Conservation (phyloP, 2,329 filamentous ascomycete species). For the Ambrosiella cleistominuta region DNA sequence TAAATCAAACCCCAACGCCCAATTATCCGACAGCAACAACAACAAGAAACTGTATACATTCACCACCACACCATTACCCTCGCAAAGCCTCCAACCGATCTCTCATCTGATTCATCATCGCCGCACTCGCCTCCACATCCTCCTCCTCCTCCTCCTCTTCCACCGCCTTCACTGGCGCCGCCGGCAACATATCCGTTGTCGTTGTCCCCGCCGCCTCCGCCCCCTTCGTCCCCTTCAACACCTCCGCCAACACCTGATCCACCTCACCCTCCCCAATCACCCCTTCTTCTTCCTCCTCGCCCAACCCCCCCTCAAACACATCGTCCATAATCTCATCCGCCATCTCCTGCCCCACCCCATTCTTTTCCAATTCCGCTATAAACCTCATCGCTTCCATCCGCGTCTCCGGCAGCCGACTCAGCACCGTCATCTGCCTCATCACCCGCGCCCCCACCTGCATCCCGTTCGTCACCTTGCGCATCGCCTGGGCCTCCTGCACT, state of each 20-base stretch:
- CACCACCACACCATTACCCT: slow-evolving; percentile 36
- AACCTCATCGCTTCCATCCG: slow-evolving; percentile 84
- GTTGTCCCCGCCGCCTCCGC: slow-evolving; percentile 47
- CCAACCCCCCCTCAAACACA: slow-evolving; percentile 52
- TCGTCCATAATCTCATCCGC: slow-evolving; percentile 71
- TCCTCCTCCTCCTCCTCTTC: slow-evolving; percentile 41
- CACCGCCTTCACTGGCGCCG: slow-evolving; percentile 31
- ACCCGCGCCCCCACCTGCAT: slow-evolving; percentile 75
- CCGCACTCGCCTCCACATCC: slow-evolving; percentile 73
- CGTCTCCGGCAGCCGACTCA: slow-evolving; percentile 63
- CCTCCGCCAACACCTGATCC: slow-evolving; percentile 80
- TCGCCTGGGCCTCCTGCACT: slow-evolving; percentile 87
- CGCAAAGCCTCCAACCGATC: slow-evolving; percentile 77
- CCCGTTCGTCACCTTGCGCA: slow-evolving; percentile 88
- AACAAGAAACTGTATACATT: neutral
- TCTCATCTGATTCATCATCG: slow-evolving; percentile 86
- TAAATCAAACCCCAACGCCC: neutral
- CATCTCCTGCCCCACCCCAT: slow-evolving; percentile 97
- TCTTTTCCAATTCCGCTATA: slow-evolving; percentile 74
- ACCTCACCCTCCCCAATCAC: slow-evolving; percentile 50
- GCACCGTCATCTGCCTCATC: slow-evolving; percentile 88
- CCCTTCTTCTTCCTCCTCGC: slow-evolving; percentile 25
- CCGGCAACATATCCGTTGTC: slow-evolving; percentile 33
- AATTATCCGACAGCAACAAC: neutral
- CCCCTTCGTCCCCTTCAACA: slow-evolving; percentile 53